These are phyloP conservation scores for Oxyria digyna DNA, from an alignment of 148 eudicot genomes.

Conservation along the genomic window DNA sequence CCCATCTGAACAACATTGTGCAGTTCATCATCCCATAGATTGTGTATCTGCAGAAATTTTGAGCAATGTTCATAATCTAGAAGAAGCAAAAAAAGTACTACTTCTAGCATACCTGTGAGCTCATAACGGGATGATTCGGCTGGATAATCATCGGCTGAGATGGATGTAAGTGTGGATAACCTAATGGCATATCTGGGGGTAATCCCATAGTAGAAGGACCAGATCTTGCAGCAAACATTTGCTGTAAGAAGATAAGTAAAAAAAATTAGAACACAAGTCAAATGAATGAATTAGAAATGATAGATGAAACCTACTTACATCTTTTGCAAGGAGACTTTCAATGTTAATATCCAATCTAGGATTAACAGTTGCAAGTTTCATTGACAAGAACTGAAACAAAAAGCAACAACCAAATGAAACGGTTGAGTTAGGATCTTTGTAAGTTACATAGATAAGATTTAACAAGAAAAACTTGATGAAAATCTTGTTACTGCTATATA, in stretches of 20 bases:
- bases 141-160: slow-evolving; percentile 45
- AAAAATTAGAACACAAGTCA: background rate
- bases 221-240: slow-evolving; percentile 48
- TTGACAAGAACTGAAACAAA: slow-evolving; percentile 64
- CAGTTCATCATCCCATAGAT: slow-evolving; percentile 82
- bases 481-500: no score
- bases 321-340: slow-evolving; percentile 72
- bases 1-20: slow-evolving; percentile 87
- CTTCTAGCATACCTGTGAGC: slow-evolving; percentile 37
- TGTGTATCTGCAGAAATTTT: slow-evolving; percentile 35
- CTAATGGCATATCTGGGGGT: slow-evolving; percentile 43
- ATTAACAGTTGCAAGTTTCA: slow-evolving; percentile 46
- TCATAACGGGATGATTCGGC: slow-evolving; percentile 38
- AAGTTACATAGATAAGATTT: background rate
- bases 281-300: background rate
- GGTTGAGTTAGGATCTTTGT: background rate
- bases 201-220: slow-evolving; percentile 56
- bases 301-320: slow-evolving; percentile 33
- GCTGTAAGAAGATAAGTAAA: slow-evolving; percentile 9
- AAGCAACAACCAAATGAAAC: background rate
- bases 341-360: slow-evolving; percentile 70
- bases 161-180: slow-evolving; percentile 43
- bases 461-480: no score
- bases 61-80: background rate
- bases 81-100: no score